Evolutionary conservation across 163 green algal species (phyloP), one percentile per base, ranked within the genome.

Genomic region (Chlamydomonas reinhardtii): DNA sequence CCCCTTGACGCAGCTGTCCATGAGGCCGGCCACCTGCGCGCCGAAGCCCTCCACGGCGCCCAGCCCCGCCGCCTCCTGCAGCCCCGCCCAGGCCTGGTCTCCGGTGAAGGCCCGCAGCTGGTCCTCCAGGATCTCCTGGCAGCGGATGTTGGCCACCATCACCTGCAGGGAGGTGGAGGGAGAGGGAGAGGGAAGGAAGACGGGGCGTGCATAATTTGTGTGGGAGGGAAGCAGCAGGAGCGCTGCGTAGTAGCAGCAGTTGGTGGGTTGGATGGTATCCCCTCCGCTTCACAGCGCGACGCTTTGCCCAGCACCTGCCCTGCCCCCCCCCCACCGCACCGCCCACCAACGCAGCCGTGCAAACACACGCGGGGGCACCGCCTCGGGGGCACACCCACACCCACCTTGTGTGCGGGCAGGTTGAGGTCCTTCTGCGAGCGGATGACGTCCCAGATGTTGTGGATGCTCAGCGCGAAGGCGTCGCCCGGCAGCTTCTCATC

Each of bases 61-160:
- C n/a, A 16, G 32, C 12, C 25, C 59, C 34, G 34, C 54, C 59
- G 11, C 91, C 37, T 88, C 73, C 9, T 82, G 61, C 64, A 99
- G 89, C 61, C 27, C 39, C n/a, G 52, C 37, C 93, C 95, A 98
- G 8, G 92, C 91, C 83, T 94, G 84, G 87, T 97, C 94, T 0
- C 66, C 73, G 31, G 70, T 29, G 64, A 98, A 92, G 8, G 84
- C 85, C 20, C 75, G 70, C 83, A 98, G 89, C 91, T 97, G 93
- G 27, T 97, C 95, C 25, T 77, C 64, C 54, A 91, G 87, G 61
- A 99, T 98, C 92, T 99, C 95, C 37, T 93, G 91, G 90, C 98
- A 99, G 2, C 98, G 91, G 24, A 99, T 96, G 77, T 97, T 99
- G 78, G 98, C 98, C 59, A 99, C 97, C 97, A 99, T 98, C 25